Percentiles rank a stretch among this genome's conserved stretches.
Conservation (phyloP, 2,329 filamentous ascomycete species). For the Aspergillus arachidicola region DNA sequence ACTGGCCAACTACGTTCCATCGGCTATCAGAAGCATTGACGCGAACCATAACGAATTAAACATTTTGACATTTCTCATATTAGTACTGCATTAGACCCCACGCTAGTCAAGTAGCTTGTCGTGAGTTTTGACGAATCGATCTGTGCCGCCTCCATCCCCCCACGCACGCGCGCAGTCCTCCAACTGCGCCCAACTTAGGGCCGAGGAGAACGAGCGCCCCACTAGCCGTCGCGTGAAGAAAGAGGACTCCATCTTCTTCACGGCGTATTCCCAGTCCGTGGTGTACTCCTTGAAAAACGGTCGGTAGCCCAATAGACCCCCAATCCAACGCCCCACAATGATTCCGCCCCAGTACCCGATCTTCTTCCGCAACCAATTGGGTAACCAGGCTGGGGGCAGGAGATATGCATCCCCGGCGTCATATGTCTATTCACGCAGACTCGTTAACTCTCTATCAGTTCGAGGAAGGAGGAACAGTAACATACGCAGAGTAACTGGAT, state of each 20-base stretch:
- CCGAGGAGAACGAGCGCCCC: not conserved
- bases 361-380: not conserved
- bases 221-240: conserved; percentile 6
- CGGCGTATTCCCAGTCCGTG: conserved; percentile 16
- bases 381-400: not conserved
- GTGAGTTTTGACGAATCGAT: not conserved
- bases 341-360: not conserved
- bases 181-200: not conserved
- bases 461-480: not conserved
- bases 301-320: conserved; percentile 11
- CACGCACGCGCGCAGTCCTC: not conserved
- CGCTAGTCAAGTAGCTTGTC: not conserved
- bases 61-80: not conserved
- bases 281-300: conserved; percentile 17
- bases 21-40: not conserved
- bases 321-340: conserved; percentile 4
- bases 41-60: not conserved
- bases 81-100: too few species aligned
- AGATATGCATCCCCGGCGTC: not conserved
- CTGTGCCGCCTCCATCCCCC: not conserved
- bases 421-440: not conserved
- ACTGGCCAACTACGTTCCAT: not conserved
- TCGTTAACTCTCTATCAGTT: not conserved
- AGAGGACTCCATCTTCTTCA: conserved; percentile 13
- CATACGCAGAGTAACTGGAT: conserved; percentile 4